Percentiles rank a stretch among this genome's conserved stretches.
These are phyloP conservation scores for Kwoniella europaea DNA, from an alignment of 768 basidiomycete species.

Conservation along the genomic window DNA sequence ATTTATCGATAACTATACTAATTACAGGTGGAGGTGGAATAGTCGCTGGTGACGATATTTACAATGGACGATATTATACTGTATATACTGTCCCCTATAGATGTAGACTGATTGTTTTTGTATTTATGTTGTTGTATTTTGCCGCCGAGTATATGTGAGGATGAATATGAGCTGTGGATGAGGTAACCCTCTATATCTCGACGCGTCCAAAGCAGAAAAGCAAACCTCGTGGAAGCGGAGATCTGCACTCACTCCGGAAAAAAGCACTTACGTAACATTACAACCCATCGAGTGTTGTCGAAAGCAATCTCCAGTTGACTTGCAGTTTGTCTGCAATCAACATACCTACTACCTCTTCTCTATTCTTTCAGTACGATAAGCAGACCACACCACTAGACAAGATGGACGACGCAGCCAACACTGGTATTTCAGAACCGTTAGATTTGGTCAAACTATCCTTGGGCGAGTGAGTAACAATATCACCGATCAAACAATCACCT, in stretches of 20 bases:
- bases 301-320: not conserved
- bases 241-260: not conserved
- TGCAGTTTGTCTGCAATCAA: too few relatives aligned
- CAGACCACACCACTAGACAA: not conserved
- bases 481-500: too few relatives aligned
- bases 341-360: too few relatives aligned
- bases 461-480: slow-evolving; percentile 66
- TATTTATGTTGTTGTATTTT: slow-evolving; percentile 11
- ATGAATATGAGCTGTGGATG: not conserved
- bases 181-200: not conserved
- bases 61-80: too few relatives aligned
- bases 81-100: too few relatives aligned
- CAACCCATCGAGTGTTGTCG: not conserved
- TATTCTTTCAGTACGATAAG: too few relatives aligned
- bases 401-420: slow-evolving; percentile 53
- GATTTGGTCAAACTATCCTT: slow-evolving; percentile 95
- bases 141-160: not conserved
- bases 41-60: too few relatives aligned
- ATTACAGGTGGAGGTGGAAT: too few relatives aligned
- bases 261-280: not conserved
- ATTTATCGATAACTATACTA: not conserved
- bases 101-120: not conserved
- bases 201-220: slow-evolving; percentile 8
- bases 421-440: slow-evolving; percentile 74
- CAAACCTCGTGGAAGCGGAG: not conserved